Base-by-base conservation (phyloP, 352 stramenopile genomes). In the Phytophthora sojae region DNA sequence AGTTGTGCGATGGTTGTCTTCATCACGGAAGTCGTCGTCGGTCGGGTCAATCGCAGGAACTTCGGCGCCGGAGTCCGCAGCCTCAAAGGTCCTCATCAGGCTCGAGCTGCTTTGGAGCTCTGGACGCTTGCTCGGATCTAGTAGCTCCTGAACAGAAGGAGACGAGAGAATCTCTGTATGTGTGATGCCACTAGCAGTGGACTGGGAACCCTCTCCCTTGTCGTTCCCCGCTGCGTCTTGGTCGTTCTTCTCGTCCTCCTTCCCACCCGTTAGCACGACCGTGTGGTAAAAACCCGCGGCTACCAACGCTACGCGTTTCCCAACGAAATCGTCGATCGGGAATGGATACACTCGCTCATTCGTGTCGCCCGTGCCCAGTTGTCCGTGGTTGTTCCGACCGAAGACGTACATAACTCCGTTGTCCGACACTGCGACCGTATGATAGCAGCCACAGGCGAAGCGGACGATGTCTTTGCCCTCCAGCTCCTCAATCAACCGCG, bases 231-330 rank as follows among this genome's bases (percentile, higher is more conserved):
- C 39, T 17, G 54, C 25, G 0, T 74, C 72, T 66, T 80, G 72
- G 2, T 79, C 69, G 14, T 66, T 70, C 39, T 76, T 79, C 8
- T 91, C 80, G 6, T 87, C 76, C 0, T 97, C 89, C 49, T 82
- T 88, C 2, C 86, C 88, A 14, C 92, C 91, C 1, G 88, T 96
- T 1, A 98, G 76, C 2, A 98, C 90, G 0, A 98, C 76, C 6
- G 94, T 98, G 73, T 98, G 94, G 56, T 98, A 98, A 68, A 98
- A 98, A 0, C 95, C 95, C 12, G 93, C 90, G 26, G 93, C 93
- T 6, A 98, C 86, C 54, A 95, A 81, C 5, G 91, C 86, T 11
- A 98, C 79, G 32, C 90, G 82, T 44, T 98, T 97, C 0, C 91
- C 94, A 5, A 97, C 71, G 67, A 98, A 98, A 29, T 92, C 83